Percentiles rank a stretch among this genome's conserved stretches.
phyloP scores from a whole-genome alignment of 169 alveolate genomes.

The Sarcocystis neurona region DNA sequence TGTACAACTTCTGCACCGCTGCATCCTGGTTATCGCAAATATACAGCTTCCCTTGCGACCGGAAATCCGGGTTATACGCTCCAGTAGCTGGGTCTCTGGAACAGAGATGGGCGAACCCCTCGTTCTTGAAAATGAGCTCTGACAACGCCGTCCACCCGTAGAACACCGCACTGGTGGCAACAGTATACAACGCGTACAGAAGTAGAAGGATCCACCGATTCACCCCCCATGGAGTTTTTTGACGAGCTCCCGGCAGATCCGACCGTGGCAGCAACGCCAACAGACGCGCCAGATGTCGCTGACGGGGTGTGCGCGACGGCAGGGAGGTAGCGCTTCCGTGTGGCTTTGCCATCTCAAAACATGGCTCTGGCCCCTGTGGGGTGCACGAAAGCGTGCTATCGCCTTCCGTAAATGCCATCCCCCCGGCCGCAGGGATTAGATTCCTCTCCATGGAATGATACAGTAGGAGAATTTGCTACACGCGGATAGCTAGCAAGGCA shows the following conservation, averaged over 20 bases:
- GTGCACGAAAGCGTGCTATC: no score
- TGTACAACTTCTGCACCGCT: slow-evolving; percentile 71
- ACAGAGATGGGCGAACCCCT: slow-evolving; percentile 22
- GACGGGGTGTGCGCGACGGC: no score
- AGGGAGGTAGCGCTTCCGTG: no score
- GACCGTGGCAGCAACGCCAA: slow-evolving; percentile 35
- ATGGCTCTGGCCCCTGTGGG: no score
- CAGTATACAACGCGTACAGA: slow-evolving; percentile 25
- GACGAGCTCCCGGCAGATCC: slow-evolving; percentile 62
- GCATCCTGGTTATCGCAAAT: slow-evolving; percentile 73
- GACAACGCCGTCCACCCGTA: slow-evolving; percentile 67
- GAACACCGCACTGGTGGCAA: slow-evolving; percentile 46
- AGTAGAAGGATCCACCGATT: slow-evolving; percentile 46
- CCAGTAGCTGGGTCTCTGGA: neutral
- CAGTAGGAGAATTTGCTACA: no score
- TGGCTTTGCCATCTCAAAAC: no score
- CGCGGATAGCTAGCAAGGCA: no score
- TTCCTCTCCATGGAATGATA: no score
- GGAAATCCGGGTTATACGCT: neutral
- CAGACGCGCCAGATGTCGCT: neutral
- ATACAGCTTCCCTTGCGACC: slow-evolving; percentile 33
- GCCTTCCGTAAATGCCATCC: no score
- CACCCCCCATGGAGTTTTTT: slow-evolving; percentile 53
- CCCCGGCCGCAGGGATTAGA: no score
- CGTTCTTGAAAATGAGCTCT: slow-evolving; percentile 36